Percentiles rank a stretch among this genome's conserved stretches.
Evolutionary conservation across 2,329 filamentous ascomycete species (phyloP).

Genomic region (Alternaria solani): DNA sequence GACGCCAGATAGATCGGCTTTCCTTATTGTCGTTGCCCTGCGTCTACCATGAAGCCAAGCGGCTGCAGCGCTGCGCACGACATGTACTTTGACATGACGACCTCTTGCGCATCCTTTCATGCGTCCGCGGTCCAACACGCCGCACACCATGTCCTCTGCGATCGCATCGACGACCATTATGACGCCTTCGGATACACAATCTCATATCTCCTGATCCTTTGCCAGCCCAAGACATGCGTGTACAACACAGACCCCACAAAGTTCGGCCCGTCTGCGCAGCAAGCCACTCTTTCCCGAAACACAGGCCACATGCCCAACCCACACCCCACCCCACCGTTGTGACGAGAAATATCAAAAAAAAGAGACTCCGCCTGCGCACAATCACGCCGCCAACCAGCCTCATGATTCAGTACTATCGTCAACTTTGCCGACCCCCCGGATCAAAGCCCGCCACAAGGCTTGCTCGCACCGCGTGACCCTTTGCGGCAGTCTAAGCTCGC

Average conservation of each 20-base stretch:
- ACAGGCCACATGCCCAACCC: slow-evolving; percentile 1
- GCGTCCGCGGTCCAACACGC: neutral
- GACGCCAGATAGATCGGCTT: slow-evolving; percentile 1
- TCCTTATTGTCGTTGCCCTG: slow-evolving; percentile 12
- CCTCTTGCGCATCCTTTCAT: slow-evolving; percentile 2
- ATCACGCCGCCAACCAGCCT: slow-evolving; percentile 1
- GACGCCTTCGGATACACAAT: neutral
- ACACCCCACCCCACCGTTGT: slow-evolving; percentile 5
- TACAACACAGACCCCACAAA: slow-evolving; percentile 6
- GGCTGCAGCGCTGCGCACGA: slow-evolving; percentile 14
- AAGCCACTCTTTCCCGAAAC: slow-evolving; percentile 5
- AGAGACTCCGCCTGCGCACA: slow-evolving; percentile 3
- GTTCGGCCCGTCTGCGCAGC: slow-evolving; percentile 13
- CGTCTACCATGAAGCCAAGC: slow-evolving; percentile 6
- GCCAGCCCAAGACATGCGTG: neutral
- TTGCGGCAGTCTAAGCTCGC: slow-evolving; percentile 9
- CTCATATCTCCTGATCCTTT: slow-evolving; percentile 1
- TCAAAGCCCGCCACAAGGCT: neutral
- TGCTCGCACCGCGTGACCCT: slow-evolving; percentile 13
- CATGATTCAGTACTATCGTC: neutral
- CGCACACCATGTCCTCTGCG: slow-evolving; percentile 4
- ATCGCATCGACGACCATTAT: neutral
- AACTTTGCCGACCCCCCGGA: slow-evolving; percentile 12
- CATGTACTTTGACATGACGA: neutral
- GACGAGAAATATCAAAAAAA: neutral